Evolutionary conservation across 2,329 filamentous ascomycete species (phyloP).

Genomic region (Sporothrix sp.): DNA sequence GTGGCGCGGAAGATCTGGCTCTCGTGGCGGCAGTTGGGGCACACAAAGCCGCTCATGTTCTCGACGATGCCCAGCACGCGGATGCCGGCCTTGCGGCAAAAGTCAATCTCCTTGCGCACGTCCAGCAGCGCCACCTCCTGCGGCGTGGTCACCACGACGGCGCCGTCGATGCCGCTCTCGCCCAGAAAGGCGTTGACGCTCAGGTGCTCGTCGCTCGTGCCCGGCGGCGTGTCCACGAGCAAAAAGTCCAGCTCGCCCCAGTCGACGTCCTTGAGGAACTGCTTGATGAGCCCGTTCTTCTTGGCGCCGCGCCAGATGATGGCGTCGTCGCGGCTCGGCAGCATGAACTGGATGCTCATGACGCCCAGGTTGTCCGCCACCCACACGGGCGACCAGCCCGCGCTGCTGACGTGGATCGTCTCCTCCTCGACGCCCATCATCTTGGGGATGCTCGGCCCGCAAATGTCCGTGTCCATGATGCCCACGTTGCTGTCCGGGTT

Average conservation of each 20-base stretch:
- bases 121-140: constrained; percentile 90
- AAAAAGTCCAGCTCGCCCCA: constrained; percentile 94
- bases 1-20: constrained; percentile 84
- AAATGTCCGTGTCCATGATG: constrained; percentile 97
- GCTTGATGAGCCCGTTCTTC: constrained; percentile 97
- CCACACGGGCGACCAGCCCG: constrained; percentile 93
- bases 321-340: constrained; percentile 85
- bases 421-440: constrained; percentile 97
- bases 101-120: constrained; percentile 95
- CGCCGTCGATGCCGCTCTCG: constrained; percentile 85
- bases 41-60: constrained; percentile 97
- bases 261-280: constrained; percentile 94
- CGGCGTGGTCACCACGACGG: constrained; percentile 86
- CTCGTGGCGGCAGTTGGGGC: constrained; percentile 75
- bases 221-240: constrained; percentile 89
- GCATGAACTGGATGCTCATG: constrained; percentile 98
- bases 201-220: constrained; percentile 90
- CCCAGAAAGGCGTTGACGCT: constrained; percentile 88
- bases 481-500: constrained; percentile 73
- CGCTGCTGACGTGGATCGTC: constrained; percentile 80
- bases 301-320: constrained; percentile 97
- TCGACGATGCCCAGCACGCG: constrained; percentile 81
- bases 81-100: constrained; percentile 91
- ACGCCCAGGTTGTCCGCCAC: constrained; percentile 87
- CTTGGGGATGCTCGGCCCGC: constrained; percentile 90